Conservation (phyloP, 345 rosid genomes). For the Salix brachista region DNA sequence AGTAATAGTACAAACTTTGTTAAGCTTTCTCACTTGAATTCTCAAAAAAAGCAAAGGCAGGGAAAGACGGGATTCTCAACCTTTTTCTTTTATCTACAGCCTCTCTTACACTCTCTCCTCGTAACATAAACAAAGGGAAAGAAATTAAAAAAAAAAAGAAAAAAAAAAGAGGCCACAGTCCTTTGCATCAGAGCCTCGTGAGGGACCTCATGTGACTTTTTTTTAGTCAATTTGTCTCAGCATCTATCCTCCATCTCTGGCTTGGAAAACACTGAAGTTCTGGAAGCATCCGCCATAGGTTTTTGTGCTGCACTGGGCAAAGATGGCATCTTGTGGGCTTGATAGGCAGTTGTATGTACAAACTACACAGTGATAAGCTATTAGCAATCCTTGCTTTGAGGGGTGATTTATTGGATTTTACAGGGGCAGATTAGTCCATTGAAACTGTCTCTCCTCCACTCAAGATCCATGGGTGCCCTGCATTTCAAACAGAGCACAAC, state of each 20-base stretch:
- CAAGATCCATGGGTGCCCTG: slow-evolving; percentile 28
- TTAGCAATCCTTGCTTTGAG: neutral
- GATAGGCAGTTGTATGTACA: slow-evolving; percentile 10
- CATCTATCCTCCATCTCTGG: neutral
- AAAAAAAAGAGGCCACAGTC: neutral
- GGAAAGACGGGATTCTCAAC: neutral
- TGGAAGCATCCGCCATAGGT: slow-evolving; percentile 6
- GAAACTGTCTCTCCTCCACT: slow-evolving; percentile 10
- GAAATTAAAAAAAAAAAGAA: neutral
- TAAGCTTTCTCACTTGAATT: slow-evolving; percentile 9
- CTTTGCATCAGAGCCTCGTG: slow-evolving; percentile 8
- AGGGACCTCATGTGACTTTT: slow-evolving; percentile 12
- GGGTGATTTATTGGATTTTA: neutral
- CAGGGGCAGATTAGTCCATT: slow-evolving; percentile 17
- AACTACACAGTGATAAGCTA: neutral
- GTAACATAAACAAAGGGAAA: neutral
- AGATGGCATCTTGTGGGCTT: neutral
- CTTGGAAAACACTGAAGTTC: slow-evolving; percentile 9
- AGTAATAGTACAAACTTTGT: neutral
- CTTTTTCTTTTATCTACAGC: slow-evolving; percentile 1
- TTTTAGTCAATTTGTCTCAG: neutral
- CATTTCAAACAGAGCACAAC: neutral
- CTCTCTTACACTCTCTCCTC: neutral
- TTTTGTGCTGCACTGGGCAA: neutral
- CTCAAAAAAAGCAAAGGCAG: neutral